A percentile compares a stretch with the other conserved stretches of the same genome.
Evolutionary conservation across 257 asterid genomes (phyloP).

Genomic region (Nicotiana obtusifolia): DNA sequence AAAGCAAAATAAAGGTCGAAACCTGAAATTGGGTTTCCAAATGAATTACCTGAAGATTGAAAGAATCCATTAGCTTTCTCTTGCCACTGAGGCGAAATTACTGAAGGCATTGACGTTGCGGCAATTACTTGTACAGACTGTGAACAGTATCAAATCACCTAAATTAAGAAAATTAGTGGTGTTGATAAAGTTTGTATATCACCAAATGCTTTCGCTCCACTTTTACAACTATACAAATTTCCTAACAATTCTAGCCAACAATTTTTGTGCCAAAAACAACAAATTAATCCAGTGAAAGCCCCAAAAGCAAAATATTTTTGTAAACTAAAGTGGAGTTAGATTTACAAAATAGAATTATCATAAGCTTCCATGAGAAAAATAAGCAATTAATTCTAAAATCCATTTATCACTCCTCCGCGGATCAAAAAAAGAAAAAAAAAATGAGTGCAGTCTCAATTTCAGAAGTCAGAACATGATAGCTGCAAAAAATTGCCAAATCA

Average conservation of each 20-base stretch:
- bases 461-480: not conserved
- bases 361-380: not conserved
- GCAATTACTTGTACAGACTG: slow-evolving; percentile 9
- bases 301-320: not conserved
- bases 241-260: not conserved
- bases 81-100: slow-evolving; percentile 74
- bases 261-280: not conserved
- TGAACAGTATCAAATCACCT: not conserved
- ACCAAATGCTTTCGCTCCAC: not conserved
- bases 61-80: slow-evolving; percentile 78
- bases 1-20: not conserved
- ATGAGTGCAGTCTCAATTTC: not conserved
- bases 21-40: not conserved
- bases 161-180: not conserved
- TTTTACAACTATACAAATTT: not conserved
- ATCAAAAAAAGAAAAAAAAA: not conserved
- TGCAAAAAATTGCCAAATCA: not conserved
- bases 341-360: not conserved
- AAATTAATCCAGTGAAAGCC: not conserved
- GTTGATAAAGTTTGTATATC: not conserved
- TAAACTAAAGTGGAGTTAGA: not conserved
- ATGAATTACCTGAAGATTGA: slow-evolving; percentile 67
- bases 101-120: slow-evolving; percentile 60
- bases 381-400: not conserved
- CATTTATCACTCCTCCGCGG: not conserved